Evolutionary conservation across 2,329 filamentous ascomycete genomes (phyloP), one percentile per base, ranked within the genome.

Genomic region (Aspergillus piperis): DNA sequence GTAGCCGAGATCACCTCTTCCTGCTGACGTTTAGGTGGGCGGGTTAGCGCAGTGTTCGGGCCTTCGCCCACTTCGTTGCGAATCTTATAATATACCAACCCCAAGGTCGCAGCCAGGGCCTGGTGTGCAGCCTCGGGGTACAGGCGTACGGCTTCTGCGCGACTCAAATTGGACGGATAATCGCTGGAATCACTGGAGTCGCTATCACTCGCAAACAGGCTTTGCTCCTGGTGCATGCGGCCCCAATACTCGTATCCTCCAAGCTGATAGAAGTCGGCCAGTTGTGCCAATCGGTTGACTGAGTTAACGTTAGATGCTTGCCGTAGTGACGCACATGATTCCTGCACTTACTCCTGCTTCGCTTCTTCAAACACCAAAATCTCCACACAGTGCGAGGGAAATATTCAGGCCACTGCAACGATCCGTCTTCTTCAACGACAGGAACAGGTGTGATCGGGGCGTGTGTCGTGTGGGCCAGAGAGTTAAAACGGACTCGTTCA

Each of bases 291-390:
- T 27, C 75, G 76, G 64, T 77, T 71, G 39, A 76, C 76, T 78
- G 61, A n/a, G 7, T 59, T 17, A 47, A 23, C 17, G 27, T 58
- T 64, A 64, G 64, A 62, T 25, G 17, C 5, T 17, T 38, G 23
- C 10, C 61, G 27, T 41, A 36, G 39, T 41, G 11, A 19, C 21
- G 25, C 17, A 47, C 7, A 23, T 15, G 57, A 17, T 36, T 36
- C 11, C 32, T 39, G 23, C 44, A 70, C 76, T 77, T 65, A 78
- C 76, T 63, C 64, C 75, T 65, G 63, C 71, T 77, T 64, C 71
- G 68, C 66, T 76, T 76, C 67, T 77, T 77, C 56, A 78, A 64
- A 60, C 74, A 76, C 76, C 76, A 78, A 59, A 78, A 78, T 47
- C 74, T 70, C 75, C 75, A 77, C 7, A 78, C 74, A 1, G 74